Conservation (phyloP, 179 eudicot genomes). For the Drosera spatulata region DNA sequence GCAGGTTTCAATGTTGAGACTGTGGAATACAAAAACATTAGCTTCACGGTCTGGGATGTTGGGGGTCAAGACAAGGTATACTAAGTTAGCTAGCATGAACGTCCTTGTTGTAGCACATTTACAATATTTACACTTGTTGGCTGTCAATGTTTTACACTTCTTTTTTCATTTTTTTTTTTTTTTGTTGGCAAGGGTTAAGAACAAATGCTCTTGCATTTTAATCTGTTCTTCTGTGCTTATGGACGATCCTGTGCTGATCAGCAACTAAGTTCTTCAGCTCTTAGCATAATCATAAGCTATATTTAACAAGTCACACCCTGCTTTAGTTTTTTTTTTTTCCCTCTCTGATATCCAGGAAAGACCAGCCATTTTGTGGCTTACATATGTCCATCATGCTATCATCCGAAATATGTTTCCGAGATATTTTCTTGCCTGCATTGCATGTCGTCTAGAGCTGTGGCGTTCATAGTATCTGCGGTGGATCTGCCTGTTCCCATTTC, state of each 20-base stretch:
- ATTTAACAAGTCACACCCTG: not conserved
- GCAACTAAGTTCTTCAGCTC: not conserved
- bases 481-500: too few species aligned
- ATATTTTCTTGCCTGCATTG: not conserved
- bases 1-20: slow-evolving; percentile 8
- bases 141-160: too few species aligned
- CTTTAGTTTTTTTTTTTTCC: too few species aligned
- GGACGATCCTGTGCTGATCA: not conserved
- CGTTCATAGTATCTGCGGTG: not conserved
- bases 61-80: slow-evolving; percentile 44
- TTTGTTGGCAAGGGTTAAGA: too few species aligned
- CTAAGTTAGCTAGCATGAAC: too few species aligned
- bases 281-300: not conserved
- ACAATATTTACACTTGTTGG: too few species aligned
- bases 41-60: slow-evolving; percentile 43
- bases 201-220: too few species aligned
- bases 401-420: not conserved
- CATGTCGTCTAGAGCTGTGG: not conserved
- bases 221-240: too few species aligned
- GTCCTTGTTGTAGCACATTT: too few species aligned
- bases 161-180: too few species aligned
- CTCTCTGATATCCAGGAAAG: not conserved
- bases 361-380: not conserved
- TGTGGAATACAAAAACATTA: not conserved
- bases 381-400: not conserved